Evolutionary conservation across 1,139 yeast species (phyloP).

Genomic region (Maudiozyma humilis): DNA sequence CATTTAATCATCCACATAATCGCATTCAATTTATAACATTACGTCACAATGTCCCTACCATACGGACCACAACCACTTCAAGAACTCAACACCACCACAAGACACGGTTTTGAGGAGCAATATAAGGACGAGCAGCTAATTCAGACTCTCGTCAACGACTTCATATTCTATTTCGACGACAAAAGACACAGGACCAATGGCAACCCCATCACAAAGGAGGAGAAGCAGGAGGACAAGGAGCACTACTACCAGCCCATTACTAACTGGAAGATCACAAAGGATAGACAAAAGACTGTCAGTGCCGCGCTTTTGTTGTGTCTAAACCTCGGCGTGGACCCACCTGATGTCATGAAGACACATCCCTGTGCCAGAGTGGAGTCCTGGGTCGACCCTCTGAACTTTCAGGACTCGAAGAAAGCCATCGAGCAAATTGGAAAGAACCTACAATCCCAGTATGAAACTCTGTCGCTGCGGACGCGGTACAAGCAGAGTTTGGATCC

Average conservation of each 20-base stretch:
- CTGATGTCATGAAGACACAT: constrained; percentile 86
- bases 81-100: constrained; percentile 47
- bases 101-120: constrained; percentile 80
- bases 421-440: constrained; percentile 85
- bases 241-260: constrained; percentile 58
- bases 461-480: constrained; percentile 75
- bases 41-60: constrained; percentile 23
- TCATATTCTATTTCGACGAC: constrained; percentile 75
- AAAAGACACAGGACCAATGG: constrained; percentile 90
- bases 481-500: constrained; percentile 91
- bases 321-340: constrained; percentile 94
- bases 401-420: constrained; percentile 83
- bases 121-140: constrained; percentile 54
- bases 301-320: constrained; percentile 88
- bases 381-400: constrained; percentile 85
- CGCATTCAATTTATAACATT: no score
- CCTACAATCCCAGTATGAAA: constrained; percentile 81
- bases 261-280: constrained; percentile 89
- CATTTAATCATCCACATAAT: no score
- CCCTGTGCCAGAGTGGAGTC: constrained; percentile 92
- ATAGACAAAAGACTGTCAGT: constrained; percentile 86
- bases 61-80: constrained; percentile 32
- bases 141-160: constrained; percentile 57
- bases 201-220: constrained; percentile 59
- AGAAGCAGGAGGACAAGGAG: constrained; percentile 38